Percentiles rank a stretch among this genome's conserved stretches.
Evolutionary conservation across 1,284 basidiomycete genomes (phyloP).

Genomic region (Apiotrichum montevideense): DNA sequence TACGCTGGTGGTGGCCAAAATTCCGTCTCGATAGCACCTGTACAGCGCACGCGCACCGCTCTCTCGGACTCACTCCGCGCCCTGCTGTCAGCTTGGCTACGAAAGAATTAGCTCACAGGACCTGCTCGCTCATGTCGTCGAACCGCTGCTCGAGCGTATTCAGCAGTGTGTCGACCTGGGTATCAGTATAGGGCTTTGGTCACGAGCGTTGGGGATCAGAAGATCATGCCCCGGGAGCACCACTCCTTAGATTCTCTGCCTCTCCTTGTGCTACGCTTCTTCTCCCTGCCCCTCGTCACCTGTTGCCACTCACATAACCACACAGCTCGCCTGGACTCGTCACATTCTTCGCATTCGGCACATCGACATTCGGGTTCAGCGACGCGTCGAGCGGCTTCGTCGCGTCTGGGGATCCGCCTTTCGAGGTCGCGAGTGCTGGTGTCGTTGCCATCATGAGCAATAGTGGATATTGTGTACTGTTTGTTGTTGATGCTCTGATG

Average conservation of each 20-base stretch:
- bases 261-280: neutral
- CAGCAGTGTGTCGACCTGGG: conserved; percentile 43
- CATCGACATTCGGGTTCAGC: conserved; percentile 1
- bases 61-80: conserved; percentile 25
- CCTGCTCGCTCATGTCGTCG: conserved; percentile 45
- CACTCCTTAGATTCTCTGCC: too few species aligned
- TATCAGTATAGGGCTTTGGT: neutral
- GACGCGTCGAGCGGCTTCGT: conserved; percentile 1
- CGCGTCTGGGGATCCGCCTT: neutral
- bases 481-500: too few species aligned
- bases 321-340: conserved; percentile 41
- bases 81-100: conserved; percentile 13
- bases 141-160: conserved; percentile 41
- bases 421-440: neutral
- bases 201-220: too few species aligned
- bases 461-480: too few species aligned
- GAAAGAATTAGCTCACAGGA: conserved; percentile 32
- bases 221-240: too few species aligned
- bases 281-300: neutral
- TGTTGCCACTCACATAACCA: conserved; percentile 35
- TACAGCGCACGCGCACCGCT: neutral
- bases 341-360: conserved; percentile 28
- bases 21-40: too few species aligned
- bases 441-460: neutral
- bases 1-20: too few species aligned